These are phyloP conservation scores for Areca catechu DNA, from an alignment of 176 grass and related monocot species.

Conservation along the genomic window DNA sequence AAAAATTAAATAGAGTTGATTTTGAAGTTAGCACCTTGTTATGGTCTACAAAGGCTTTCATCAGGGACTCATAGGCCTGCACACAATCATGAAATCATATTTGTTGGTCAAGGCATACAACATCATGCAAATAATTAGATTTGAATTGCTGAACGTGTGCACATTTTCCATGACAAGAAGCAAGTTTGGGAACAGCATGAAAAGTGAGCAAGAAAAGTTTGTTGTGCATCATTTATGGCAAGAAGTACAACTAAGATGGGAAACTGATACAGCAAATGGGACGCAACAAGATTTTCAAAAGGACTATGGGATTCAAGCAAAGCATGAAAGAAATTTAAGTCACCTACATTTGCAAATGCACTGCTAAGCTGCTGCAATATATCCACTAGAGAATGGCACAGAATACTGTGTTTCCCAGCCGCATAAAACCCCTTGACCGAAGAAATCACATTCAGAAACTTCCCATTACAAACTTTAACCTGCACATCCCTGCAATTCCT, in stretches of 20 bases:
- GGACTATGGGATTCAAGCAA: too few relatives aligned
- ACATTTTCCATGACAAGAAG: too few relatives aligned
- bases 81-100: conserved; percentile 9
- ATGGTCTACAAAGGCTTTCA: conserved; percentile 91
- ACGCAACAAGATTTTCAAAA: too few relatives aligned
- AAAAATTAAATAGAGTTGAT: conserved; percentile 2
- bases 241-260: too few relatives aligned
- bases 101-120: too few relatives aligned
- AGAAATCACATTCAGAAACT: conserved; percentile 60
- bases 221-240: too few relatives aligned
- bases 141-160: too few relatives aligned
- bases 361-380: conserved; percentile 86
- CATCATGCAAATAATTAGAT: too few relatives aligned
- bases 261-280: too few relatives aligned
- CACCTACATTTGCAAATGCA: conserved; percentile 84
- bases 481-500: conserved; percentile 23
- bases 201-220: too few relatives aligned
- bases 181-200: too few relatives aligned
- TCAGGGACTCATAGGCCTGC: conserved; percentile 63
- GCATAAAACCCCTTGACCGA: conserved; percentile 84
- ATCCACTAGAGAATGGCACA: conserved; percentile 69
- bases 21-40: conserved; percentile 59
- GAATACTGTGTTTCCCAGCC: conserved; percentile 44
- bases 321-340: neutral
- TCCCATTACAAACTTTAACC: conserved; percentile 98